Base-by-base conservation (phyloP, 306 rosid genomes). In the Fagus sylvatica region DNA sequence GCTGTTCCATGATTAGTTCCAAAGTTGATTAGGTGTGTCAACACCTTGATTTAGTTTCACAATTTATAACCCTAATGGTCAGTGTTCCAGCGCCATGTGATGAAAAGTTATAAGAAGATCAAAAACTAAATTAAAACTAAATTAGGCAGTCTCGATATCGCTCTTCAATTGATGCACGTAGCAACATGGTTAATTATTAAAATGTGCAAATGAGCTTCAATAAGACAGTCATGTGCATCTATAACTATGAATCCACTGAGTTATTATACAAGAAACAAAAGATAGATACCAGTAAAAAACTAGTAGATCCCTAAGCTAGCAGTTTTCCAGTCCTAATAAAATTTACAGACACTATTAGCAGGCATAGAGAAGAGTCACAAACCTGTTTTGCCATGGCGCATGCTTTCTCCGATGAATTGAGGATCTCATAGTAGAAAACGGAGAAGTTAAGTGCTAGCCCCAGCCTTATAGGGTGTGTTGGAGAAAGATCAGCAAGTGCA, bases 351-450 rank as follows among this genome's bases (percentile, higher is more conserved):
- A 59, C 28, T 22, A 22, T 9, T 57, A 57, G 73, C 49, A 69
- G 42, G 4, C 40, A 46, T 9, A 22, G 16, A 22, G 30, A 55
- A 39, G 71, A 3, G 15, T 22, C 28, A 22, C 36, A 61, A 16
- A 89, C 97, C 97, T 87, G 97, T 78, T 91, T 91, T 46, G 97
- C 97, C 97, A 91, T 89, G 53, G 65, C 89, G 69, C 97, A 91
- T 0, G 97, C 97, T 77, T 89, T 87, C 68, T 91, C 97, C 72
- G 97, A 87, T 30, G 89, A 93, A 74, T 89, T 91, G 77, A 91
- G 92, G 72, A 91, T 91, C 80, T 91, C 93, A 11, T 84, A 91
- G 82, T 91, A 91, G 84, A 91, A 91, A 2, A 91, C 97, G 1
- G 93, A 91, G 84, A 81, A 91, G 74, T 91, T 91, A 28, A 91